Base-by-base conservation (phyloP, 2,329 filamentous ascomycete species). In the Plectosphaerella cucumerina region DNA sequence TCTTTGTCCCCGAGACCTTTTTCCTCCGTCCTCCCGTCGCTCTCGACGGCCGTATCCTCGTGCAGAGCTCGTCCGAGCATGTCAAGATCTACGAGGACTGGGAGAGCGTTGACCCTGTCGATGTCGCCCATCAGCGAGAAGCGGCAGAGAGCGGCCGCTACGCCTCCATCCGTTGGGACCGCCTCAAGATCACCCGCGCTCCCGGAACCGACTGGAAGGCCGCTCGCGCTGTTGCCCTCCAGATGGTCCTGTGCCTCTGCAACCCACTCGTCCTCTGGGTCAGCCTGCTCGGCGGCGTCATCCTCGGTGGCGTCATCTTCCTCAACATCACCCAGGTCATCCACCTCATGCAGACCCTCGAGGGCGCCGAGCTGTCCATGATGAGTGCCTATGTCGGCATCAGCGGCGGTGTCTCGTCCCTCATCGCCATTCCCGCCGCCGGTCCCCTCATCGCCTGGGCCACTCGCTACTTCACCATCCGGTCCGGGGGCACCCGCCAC, bases 21-120 rank as follows among this genome's bases (percentile, higher is more conserved):
- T 73, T 71, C 58, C 61, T 68, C 47, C 64, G 70, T 1, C 70
- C 70, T 0, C 65, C 65, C 1, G 62, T 73, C 9, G 69, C 70
- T 6, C 71, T 70, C 39, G 64, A 72, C 52, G 70, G 70, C 2
- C 65, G 66, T 20, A 67, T 72, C 5, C 50, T 72, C 4, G 48
- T 68, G 2, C 70, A 72, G 52, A 64, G 59, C 14, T 64, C 63
- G 3, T 66, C 66, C 1, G 70, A 71, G 53, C 71, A 66, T 50
- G 59, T 71, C 12, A 64, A 60, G 6, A 61, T 72, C 22, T 71
- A 68, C 56, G 56, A 66, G 31, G 63, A 69, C 21, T 61, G 59
- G 53, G 62, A 65, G 3, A 52, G 56, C 3, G 58, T 65, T 2
- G 8, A 53, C 53, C 50, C 52, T 47, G 14, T 34, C 53, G 15